Percentiles rank a stretch among this genome's conserved stretches.
These are phyloP conservation scores for Venustampulla echinocandica DNA, from an alignment of 495 filamentous ascomycete species.

Conservation along the genomic window DNA sequence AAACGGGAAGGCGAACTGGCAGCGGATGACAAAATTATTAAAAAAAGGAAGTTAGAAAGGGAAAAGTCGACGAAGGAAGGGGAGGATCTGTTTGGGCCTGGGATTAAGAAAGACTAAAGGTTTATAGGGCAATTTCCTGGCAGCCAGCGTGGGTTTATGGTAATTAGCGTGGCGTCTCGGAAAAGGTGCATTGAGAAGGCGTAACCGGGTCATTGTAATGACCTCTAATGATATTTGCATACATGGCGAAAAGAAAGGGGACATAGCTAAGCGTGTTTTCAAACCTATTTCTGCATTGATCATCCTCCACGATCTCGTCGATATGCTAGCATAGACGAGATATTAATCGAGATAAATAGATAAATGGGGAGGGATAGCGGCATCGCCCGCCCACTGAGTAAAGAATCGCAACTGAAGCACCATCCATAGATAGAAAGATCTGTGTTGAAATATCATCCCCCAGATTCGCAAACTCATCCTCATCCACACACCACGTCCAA, in stretches of 20 bases:
- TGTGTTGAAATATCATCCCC: background rate
- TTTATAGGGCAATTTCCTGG: too few species aligned
- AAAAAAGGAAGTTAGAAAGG: conserved; percentile 52
- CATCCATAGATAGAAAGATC: background rate
- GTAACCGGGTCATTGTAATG: background rate
- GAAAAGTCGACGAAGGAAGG: conserved; percentile 38
- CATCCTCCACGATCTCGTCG: too few species aligned
- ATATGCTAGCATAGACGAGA: too few species aligned
- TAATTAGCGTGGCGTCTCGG: conserved; percentile 23
- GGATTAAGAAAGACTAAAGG: conserved; percentile 23
- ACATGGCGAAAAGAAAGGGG: background rate
- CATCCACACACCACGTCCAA: background rate
- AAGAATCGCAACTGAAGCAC: too few species aligned
- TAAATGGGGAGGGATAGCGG: too few species aligned
- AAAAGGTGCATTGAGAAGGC: conserved; percentile 14
- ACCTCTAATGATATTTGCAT: background rate
- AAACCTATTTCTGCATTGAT: too few species aligned
- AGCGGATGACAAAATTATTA: conserved; percentile 35
- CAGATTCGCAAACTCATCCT: background rate
- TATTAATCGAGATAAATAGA: too few species aligned
- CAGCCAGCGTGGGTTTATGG: conserved; percentile 17
- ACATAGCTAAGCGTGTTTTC: too few species aligned
- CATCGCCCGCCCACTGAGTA: too few species aligned
- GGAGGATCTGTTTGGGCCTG: conserved; percentile 50
- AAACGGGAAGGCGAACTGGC: conserved; percentile 38